Evolutionary conservation across 176 grass and related monocot species (phyloP), one percentile per base, ranked within the genome.

Genomic region (Sorghum bicolor): DNA sequence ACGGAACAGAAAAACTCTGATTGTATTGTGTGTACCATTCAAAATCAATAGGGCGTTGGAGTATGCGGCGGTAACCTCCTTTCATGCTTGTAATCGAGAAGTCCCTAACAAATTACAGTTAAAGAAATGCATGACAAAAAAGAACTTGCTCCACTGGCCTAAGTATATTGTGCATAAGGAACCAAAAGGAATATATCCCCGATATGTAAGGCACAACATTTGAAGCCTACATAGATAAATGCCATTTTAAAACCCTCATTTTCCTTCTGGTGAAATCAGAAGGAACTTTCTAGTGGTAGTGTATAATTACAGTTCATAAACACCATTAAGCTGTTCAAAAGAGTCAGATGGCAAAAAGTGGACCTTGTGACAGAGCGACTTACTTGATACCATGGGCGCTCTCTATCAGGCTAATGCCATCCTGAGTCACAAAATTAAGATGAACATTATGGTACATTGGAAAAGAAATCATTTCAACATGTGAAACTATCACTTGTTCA

Each of bases 51-150:
- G 96, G 93, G 9, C 89, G 87, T 72, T 98, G 87, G 30, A 95
- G 88, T 73, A 95, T 80, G 22, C 74, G 87, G 64, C 96, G 94
- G 67, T 98, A 98, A 79, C 89, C 93, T 87, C 96, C 96, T 79
- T 89, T 95, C 87, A 98, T 90, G 64, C 84, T 87, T 68, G 83
- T 85, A 87, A 98, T 95, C 6, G 93, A 98, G 86, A 98, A 98
- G 61, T 98, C 93, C 96, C 96, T 98, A 69, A 50, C 32, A 81
- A 64, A 86, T 88, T 33, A 10, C 7, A 77, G 72, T 67, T 31
- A 77, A 81, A 34, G 26, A 82, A 43, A 47, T 66, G 44, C 41
- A 77, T 48, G 52, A 52, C 30, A 57, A 32, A 76, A 71, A 70
- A 81, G 39, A 79, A 80, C 67, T 79, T 79, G 50, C 8, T 57